Base-by-base conservation (phyloP, 148 eudicot species). In the Fagopyrum tataricum region DNA sequence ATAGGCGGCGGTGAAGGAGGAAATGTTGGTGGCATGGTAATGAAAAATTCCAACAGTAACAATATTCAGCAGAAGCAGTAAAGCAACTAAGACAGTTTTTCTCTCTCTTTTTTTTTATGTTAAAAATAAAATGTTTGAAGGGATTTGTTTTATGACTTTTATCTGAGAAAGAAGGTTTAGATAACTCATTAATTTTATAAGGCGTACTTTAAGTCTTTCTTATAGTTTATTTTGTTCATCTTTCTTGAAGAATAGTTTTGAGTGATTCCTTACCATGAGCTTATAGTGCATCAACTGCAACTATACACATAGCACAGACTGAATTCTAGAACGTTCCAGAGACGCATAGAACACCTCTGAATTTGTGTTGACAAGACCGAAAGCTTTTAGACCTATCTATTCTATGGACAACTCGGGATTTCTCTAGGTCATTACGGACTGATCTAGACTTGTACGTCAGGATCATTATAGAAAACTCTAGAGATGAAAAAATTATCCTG, bases 1-100 rank as follows among this genome's bases (percentile, higher is more conserved):
- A 85, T 94, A 7, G 83, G 89, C 21, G 87, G 88, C 17, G 78
- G 78, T 62, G 75, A 73, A 0, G 81, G 79, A 12, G 83, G 74
- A 69, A 78, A 56, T 62, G 62, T 48, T 69, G 26, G 5, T n/a
- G 18, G 66, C 18, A 55, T 56, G 69, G 73, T n/a, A n/a, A n/a
- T n/a, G n/a, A n/a, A n/a, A 14, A 78, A 52, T 12, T 46, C 59
- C 48, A 69, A 48, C 37, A 73, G 53, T 56, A 73, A 31, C 2
- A 31, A 73, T 26, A 67, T 6, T 56, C 26, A 31, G 37, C 37
- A 31, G 37, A 2, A 31, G 37, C 37, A 21, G 12, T 56, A 23
- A 21, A 7, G 21, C 13, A 55, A 55, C 20, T 20, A 10, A 55
- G 7, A 55, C 11, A 20, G 26, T 55, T 31, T 62, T 11, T 26